Evolutionary conservation across 192 early-diverging fungal species (phyloP).

Genomic region (Coemansia sp.): DNA sequence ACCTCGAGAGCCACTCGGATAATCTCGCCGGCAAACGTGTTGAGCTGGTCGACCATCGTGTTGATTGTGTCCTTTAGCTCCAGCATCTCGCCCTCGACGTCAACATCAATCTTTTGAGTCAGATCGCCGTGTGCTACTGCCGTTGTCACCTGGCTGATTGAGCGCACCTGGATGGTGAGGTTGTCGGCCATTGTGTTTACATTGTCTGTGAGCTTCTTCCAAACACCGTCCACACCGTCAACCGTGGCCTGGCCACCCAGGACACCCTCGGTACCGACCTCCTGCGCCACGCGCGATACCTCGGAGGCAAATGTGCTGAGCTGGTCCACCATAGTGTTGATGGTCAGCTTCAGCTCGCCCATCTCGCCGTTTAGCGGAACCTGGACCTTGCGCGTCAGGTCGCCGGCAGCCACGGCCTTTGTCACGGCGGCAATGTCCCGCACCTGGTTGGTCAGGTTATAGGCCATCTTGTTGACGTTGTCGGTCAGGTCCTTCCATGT

Average conservation of each 20-base stretch:
- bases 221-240: conserved; percentile 49
- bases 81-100: conserved; percentile 42
- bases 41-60: conserved; percentile 47
- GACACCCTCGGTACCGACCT: conserved; percentile 59
- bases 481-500: conserved; percentile 57
- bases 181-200: conserved; percentile 58
- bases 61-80: conserved; percentile 50
- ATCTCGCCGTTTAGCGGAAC: conserved; percentile 51
- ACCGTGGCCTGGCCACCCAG: conserved; percentile 55
- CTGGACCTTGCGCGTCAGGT: conserved; percentile 52
- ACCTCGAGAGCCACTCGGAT: conserved; percentile 53
- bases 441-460: conserved; percentile 55
- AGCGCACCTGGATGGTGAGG: conserved; percentile 53
- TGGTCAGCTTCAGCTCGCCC: conserved; percentile 46
- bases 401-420: conserved; percentile 49
- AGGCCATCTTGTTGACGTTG: conserved; percentile 57
- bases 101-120: conserved; percentile 34
- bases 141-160: conserved; percentile 34
- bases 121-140: conserved; percentile 48
- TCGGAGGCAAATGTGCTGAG: conserved; percentile 50
- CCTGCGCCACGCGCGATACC: conserved; percentile 52
- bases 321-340: conserved; percentile 55
- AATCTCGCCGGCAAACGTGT: conserved; percentile 45
- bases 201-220: conserved; percentile 54
- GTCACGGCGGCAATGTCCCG: conserved; percentile 56